A percentile compares a stretch with the other conserved stretches of the same genome.
These are phyloP conservation scores for Castanospermum australe DNA, from an alignment of 306 rosid species.

Conservation along the genomic window DNA sequence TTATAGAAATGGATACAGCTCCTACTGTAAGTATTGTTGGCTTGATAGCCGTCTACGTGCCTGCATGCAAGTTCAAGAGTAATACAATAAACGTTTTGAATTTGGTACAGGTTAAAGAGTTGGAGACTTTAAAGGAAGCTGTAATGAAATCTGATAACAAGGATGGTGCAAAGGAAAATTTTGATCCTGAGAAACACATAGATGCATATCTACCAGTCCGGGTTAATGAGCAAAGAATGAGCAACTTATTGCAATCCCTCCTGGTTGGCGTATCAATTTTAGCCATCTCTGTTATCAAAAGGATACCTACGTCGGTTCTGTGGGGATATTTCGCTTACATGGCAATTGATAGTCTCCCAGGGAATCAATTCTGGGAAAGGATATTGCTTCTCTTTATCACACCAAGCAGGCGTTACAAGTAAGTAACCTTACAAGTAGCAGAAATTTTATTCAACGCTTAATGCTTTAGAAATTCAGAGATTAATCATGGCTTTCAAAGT, in stretches of 20 bases:
- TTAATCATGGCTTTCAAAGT: neutral
- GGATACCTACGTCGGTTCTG: constrained; percentile 85
- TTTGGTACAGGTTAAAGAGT: constrained; percentile 41
- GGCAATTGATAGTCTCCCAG: constrained; percentile 96
- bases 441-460: neutral
- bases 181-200: constrained; percentile 77
- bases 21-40: constrained; percentile 54
- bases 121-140: constrained; percentile 62
- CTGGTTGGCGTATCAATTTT: constrained; percentile 60
- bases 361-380: constrained; percentile 97
- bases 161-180: constrained; percentile 33
- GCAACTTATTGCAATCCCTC: constrained; percentile 76
- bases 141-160: constrained; percentile 52
- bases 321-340: constrained; percentile 95
- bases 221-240: constrained; percentile 89
- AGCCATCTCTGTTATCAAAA: constrained; percentile 65
- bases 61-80: neutral
- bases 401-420: constrained; percentile 79
- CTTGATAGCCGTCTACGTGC: neutral
- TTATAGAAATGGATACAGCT: constrained; percentile 69
- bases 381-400: constrained; percentile 71
- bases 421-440: constrained; percentile 24
- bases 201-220: constrained; percentile 76
- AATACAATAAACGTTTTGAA: constrained; percentile 1
- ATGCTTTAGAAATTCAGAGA: neutral